Conservation (phyloP, 2,329 filamentous ascomycete genomes). For the Calonectria multiphialidica region DNA sequence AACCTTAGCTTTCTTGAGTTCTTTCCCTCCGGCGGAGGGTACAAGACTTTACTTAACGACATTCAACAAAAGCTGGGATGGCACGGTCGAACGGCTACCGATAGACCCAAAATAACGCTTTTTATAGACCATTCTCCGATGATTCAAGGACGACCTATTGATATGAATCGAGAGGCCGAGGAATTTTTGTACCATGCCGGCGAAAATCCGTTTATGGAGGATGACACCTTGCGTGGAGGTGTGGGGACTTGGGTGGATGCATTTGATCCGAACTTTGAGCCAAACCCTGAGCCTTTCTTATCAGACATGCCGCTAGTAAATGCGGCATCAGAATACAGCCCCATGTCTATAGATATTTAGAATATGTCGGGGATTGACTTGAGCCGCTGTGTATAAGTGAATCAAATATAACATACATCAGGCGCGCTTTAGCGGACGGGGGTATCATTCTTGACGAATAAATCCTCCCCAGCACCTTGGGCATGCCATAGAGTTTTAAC, state of each 20-base stretch:
- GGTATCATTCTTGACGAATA: too few relatives aligned
- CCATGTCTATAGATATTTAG: too few relatives aligned
- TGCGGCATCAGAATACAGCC: too few relatives aligned
- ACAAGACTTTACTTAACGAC: slow-evolving; percentile 8
- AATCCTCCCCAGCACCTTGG: too few relatives aligned
- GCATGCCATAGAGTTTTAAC: too few relatives aligned
- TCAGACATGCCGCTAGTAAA: too few relatives aligned
- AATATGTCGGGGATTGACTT: too few relatives aligned
- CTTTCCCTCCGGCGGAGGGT: slow-evolving; percentile 1
- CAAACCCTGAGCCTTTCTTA: too few relatives aligned
- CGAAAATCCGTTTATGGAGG: slow-evolving; percentile 15
- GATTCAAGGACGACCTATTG: not conserved
- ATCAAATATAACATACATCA: too few relatives aligned
- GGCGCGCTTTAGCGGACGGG: too few relatives aligned
- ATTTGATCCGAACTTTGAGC: slow-evolving; percentile 22
- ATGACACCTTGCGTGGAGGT: not conserved
- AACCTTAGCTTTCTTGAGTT: slow-evolving; percentile 50
- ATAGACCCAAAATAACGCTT: slow-evolving; percentile 12
- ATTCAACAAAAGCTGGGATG: slow-evolving; percentile 16
- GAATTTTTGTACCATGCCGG: slow-evolving; percentile 4
- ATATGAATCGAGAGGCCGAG: not conserved
- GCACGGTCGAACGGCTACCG: not conserved
- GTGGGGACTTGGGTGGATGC: slow-evolving; percentile 8
- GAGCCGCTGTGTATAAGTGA: too few relatives aligned
- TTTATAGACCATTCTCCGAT: not conserved